These are phyloP conservation scores for Suillus cothurnatus DNA, from an alignment of 768 basidiomycete species.

Conservation along the genomic window DNA sequence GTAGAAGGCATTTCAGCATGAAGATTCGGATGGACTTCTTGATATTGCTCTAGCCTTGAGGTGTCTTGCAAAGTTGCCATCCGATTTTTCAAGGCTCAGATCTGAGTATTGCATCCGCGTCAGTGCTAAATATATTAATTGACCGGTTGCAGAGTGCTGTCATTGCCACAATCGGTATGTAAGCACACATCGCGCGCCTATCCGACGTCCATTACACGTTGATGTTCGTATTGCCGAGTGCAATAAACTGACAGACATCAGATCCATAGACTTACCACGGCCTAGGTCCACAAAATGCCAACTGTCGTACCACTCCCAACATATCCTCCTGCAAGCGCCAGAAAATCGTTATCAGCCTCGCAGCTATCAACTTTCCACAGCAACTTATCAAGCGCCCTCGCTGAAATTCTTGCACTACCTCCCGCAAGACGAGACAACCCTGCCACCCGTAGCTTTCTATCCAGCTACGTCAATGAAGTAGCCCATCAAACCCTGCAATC, in stretches of 20 bases:
- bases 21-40: no score
- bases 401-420: slow-evolving; percentile 49
- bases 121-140: background rate
- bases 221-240: background rate
- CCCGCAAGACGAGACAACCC: slow-evolving; percentile 47
- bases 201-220: background rate
- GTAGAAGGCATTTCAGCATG: no score
- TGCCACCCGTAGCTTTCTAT: slow-evolving; percentile 50
- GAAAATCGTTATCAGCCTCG: slow-evolving; percentile 52
- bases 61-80: no score
- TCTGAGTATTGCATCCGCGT: no score
- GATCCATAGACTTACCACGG: background rate
- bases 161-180: background rate
- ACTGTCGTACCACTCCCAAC: slow-evolving; percentile 44
- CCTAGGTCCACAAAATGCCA: slow-evolving; percentile 23
- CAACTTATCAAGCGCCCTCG: slow-evolving; percentile 50
- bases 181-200: background rate
- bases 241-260: background rate
- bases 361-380: slow-evolving; percentile 51
- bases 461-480: slow-evolving; percentile 58
- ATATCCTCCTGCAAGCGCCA: slow-evolving; percentile 55
- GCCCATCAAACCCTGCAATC: slow-evolving; percentile 54
- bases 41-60: no score
- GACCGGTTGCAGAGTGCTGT: background rate
- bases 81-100: no score